Evolutionary conservation across 352 stramenopile genomes (phyloP), one percentile per base, ranked within the genome.

Genomic region (Globisporangium solare): DNA sequence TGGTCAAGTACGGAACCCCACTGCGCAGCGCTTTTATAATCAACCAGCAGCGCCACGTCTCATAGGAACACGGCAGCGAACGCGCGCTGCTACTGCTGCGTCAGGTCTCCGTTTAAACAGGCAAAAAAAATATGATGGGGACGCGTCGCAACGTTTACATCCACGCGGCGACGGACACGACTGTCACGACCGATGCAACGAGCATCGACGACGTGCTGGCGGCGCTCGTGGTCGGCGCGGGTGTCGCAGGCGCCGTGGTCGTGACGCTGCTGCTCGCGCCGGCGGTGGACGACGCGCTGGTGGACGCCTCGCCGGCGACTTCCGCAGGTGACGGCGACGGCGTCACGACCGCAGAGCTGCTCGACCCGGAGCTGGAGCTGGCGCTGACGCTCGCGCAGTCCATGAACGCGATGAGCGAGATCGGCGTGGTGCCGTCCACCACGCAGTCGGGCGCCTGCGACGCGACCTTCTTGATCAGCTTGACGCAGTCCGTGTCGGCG

Each of bases 381-480:
- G 37, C 18, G 55, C 40, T 20, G 17, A 51, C 53, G 10, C 5
- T 10, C 20, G 42, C 15, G 56, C 56, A 61, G n/a, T 40, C 48
- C 40, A 24, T 24, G 32, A 51, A 61, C 39, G 56, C 56, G n/a
- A 48, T n/a, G 56, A 61, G 47, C 39, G 56, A 56, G 39, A 61
- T 42, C 22, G 39, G 56, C 47, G 50, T 40, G 13, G 47, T 46
- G 47, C 56, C 56, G 56, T 56, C 20, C 2, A 61, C 48, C 27
- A 46, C 6, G 47, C 56, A 61, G 47, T 55, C 47, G 1, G 56
- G 56, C n/a, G 39, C 56, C 18, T 40, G 31, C 18, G 56, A 22
- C 14, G 56, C 56, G 13, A 49, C 47, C 27, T 61, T 61, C 47
- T 61, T 61, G 11, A 61, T 49, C 37, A 61, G 27, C 47, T 42